Base-by-base conservation (phyloP, 108 stramenopile genomes). In the Cyclotella atomus region DNA sequence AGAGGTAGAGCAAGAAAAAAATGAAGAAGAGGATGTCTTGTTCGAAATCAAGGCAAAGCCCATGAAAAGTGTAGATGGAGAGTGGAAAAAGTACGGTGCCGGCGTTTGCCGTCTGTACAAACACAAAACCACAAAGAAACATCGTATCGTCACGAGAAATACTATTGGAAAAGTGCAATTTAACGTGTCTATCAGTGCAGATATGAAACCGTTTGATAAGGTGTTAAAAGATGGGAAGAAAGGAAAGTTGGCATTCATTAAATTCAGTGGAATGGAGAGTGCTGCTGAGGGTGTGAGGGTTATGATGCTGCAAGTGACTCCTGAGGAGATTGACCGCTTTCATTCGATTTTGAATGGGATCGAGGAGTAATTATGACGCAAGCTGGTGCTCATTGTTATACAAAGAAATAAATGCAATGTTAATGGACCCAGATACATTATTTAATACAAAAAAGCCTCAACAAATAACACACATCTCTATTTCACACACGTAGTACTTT, bases 111-210 rank as follows among this genome's bases (percentile, higher is more conserved):
- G 76, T 49, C 46, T 82, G 19, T 73, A 77, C 33, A 52, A 63
- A 55, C 65, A 77, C 76, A 77, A 77, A 35, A 52, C n/a, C 6
- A 68, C 81, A 3, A 35, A 44, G 1, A 77, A 59, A 30, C 70
- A 77, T 52, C 75, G 76, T 27, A 64, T 82, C 49, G 76, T 77
- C 35, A 10, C 73, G 19, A 75, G 81, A 3, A 82, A 82, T 52
- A 64, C 38, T 9, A 59, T 59, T 67, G 81, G 81, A 0, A 82
- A 77, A 38, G 76, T 77, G 3, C 52, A 57, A 23, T 82, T 82
- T 17, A 77, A 77, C 38, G 75, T 82, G 15, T 75, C 35, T 14
- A 33, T 82, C 20, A 36, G 35, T 21, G 66, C 65, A 47, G 63
- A 59, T 8, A 65, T 61, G 60, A 43, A n/a, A n/a, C n/a, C 36